A percentile compares a stretch with the other conserved stretches of the same genome.
These are phyloP conservation scores for Akebia trifoliata DNA, from an alignment of 164 flowering plant species.

Conservation along the genomic window DNA sequence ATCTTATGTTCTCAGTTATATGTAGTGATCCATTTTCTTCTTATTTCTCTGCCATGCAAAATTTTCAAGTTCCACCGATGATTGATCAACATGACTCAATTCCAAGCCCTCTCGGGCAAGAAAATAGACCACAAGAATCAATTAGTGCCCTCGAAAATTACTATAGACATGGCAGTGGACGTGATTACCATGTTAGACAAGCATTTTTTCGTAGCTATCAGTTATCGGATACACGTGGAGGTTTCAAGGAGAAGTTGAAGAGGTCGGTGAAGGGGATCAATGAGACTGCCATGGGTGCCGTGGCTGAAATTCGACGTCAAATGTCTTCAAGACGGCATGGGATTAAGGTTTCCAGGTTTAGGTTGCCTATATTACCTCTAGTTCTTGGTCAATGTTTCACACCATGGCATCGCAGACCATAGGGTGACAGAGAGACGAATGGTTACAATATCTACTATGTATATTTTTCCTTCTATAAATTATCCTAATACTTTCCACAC, in stretches of 20 bases:
- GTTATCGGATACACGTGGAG: slow-evolving; percentile 15
- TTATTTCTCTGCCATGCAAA: slow-evolving; percentile 13
- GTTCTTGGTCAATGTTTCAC: slow-evolving; percentile 4
- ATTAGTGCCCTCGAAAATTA: background rate
- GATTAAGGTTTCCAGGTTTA: background rate
- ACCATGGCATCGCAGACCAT: background rate
- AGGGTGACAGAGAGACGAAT: background rate
- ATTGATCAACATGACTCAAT: slow-evolving; percentile 7
- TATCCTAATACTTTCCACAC: too few relatives aligned
- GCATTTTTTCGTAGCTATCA: slow-evolving; percentile 38
- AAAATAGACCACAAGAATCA: background rate
- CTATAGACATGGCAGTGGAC: background rate
- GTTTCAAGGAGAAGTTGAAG: slow-evolving; percentile 23
- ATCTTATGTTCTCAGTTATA: too few relatives aligned
- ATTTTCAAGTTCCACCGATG: slow-evolving; percentile 14
- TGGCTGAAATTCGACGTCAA: slow-evolving; percentile 10
- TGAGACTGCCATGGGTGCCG: slow-evolving; percentile 9
- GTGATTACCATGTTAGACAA: slow-evolving; percentile 24
- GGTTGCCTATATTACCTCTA: background rate
- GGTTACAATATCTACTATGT: too few relatives aligned
- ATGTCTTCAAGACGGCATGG: background rate
- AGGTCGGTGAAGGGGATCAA: slow-evolving; percentile 19
- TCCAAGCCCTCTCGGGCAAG: too few relatives aligned
- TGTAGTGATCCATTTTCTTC: background rate
- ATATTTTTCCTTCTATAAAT: too few relatives aligned